Conservation (phyloP, 495 filamentous ascomycete genomes). For the Penicillium atrosanguineum region DNA sequence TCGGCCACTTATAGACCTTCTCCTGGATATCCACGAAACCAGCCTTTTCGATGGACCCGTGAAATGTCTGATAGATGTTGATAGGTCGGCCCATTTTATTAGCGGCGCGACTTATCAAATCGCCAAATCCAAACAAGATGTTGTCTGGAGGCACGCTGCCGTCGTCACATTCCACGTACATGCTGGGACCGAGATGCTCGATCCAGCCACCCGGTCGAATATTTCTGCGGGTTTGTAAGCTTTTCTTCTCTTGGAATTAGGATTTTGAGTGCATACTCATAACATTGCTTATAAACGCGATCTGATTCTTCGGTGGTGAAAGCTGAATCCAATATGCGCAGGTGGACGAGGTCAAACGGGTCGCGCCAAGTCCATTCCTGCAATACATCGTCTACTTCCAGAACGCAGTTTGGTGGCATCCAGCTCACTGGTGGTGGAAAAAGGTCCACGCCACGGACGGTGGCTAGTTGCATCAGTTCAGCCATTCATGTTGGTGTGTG, state of each 20-base stretch:
- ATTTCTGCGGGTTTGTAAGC: conserved; percentile 5
- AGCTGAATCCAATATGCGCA: conserved; percentile 23
- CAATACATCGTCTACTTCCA: conserved; percentile 22
- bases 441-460: conserved; percentile 24
- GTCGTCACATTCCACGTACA: conserved; percentile 44
- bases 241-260: not conserved
- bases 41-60: conserved; percentile 24
- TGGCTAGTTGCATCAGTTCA: conserved; percentile 8
- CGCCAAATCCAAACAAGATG: conserved; percentile 21
- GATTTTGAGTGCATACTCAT: conserved; percentile 11
- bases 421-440: conserved; percentile 25
- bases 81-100: conserved; percentile 14
- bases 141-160: conserved; percentile 31
- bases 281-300: conserved; percentile 27
- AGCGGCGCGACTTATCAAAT: conserved; percentile 18
- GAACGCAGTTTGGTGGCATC: conserved; percentile 22
- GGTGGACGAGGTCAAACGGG: conserved; percentile 35
- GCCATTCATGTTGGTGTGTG: not conserved
- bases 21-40: conserved; percentile 37
- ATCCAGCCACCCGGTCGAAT: conserved; percentile 53
- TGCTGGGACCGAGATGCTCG: conserved; percentile 50
- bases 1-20: conserved; percentile 59
- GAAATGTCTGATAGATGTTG: conserved; percentile 19
- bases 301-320: conserved; percentile 27
- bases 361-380: conserved; percentile 32